Evolutionary conservation across 192 early-diverging fungal species (phyloP), one percentile per base, ranked within the genome.

Genomic region (Coemansia umbellata): DNA sequence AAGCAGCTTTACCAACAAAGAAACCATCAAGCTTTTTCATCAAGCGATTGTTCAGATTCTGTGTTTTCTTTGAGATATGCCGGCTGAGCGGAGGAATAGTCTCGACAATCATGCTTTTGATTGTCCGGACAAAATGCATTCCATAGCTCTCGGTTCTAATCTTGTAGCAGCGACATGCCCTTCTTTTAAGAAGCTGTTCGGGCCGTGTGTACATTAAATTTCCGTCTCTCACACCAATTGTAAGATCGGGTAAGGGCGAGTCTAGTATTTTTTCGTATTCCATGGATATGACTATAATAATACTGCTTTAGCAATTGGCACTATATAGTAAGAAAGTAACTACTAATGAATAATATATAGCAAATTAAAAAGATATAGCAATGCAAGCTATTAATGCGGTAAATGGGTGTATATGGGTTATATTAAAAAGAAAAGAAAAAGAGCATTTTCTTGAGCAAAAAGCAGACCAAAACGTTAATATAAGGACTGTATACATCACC

Each of bases 141-240:
- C 53, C 49, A 15, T 61, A 57, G 8, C 44, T 40, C 9, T 26
- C 30, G 8, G 39, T 8, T 23, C 47, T 53, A 24, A 22, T 47
- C 14, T 56, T 36, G 17, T 33, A 69, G 55, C 72, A 75, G 24
- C 61, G 53, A 26, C 61, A 69, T 35, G 45, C 48, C 23, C 37
- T 57, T 42, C 61, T 53, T 33, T 66, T 69, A n/a, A 65, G 33
- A 4, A 75, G 50, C 44, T 76, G 65, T 3, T 65, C 60, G 0
- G 66, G 66, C 9, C 26, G 39, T 13, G 73, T 76, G 31, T 69
- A 76, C 58, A 68, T 44, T 8, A 65, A 10, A 23, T 69, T 65
- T 6, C 66, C 66, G 27, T 76, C 73, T 31, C 31, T 60, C 21
- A 76, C 66, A 13, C 61, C 57, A 11, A 76, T 69, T 2, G 66